These are phyloP conservation scores for Salix caprea DNA, from an alignment of 345 rosid species.

Conservation along the genomic window DNA sequence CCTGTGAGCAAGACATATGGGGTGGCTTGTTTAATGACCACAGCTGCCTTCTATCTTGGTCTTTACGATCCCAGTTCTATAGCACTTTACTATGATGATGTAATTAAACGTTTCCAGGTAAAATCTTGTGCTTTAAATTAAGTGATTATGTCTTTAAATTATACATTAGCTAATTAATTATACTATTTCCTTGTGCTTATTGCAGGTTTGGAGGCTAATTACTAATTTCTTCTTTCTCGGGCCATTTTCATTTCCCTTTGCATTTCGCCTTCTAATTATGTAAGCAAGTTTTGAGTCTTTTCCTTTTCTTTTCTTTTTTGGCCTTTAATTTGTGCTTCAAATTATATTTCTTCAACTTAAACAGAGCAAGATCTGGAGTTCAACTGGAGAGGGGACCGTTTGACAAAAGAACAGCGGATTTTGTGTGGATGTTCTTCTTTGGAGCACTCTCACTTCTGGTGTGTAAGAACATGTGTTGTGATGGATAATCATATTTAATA, in stretches of 20 bases:
- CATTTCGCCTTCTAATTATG: slow-evolving; percentile 51
- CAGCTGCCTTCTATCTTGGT: slow-evolving; percentile 36
- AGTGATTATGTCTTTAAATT: background rate
- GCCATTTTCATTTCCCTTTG: slow-evolving; percentile 46
- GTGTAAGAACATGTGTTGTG: background rate
- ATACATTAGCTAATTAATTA: no score
- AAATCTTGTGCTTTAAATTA: background rate
- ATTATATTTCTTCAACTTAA: background rate
- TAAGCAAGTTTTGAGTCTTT: slow-evolving; percentile 19
- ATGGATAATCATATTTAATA: no score
- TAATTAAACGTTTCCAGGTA: slow-evolving; percentile 53
- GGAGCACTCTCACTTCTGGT: slow-evolving; percentile 68
- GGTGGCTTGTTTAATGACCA: slow-evolving; percentile 54
- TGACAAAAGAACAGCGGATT: slow-evolving; percentile 66
- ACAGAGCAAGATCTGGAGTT: slow-evolving; percentile 59
- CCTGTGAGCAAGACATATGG: slow-evolving; percentile 70
- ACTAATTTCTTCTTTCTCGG: slow-evolving; percentile 61
- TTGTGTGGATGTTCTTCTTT: slow-evolving; percentile 61
- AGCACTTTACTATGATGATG: slow-evolving; percentile 44
- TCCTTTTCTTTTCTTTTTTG: background rate
- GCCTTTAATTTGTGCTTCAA: no score
- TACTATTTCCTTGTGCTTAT: background rate
- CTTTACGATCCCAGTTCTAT: slow-evolving; percentile 36
- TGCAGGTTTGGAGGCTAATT: slow-evolving; percentile 63
- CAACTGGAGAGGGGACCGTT: slow-evolving; percentile 58